Evolutionary conservation across 805 yeast genomes (phyloP), one percentile per base, ranked within the genome.

Genomic region (Candida chauliodis): DNA sequence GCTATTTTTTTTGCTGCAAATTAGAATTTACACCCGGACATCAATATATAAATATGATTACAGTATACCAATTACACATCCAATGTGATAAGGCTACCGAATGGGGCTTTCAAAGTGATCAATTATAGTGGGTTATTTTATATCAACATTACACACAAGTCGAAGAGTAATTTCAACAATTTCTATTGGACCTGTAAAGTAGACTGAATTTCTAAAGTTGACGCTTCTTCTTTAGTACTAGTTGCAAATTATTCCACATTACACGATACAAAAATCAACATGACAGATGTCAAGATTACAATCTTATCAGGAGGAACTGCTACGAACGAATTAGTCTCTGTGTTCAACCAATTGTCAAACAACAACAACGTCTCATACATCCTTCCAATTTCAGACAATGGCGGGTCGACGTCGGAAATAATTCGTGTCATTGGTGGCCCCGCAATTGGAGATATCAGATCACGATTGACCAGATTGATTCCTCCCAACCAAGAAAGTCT

Each of bases 391-490:
- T 79, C 86, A 34, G 98, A 90, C 57, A 90, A 90, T 54, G 98
- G 98, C 13, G 97, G 97, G 0, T 89, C 96, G 2, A 87, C 96
- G 0, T 82, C 95, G 19, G 97, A 90, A 59, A 75, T 90, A 17
- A 70, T 89, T 5, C 63, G 96, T 10, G 86, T 88, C 1, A 69
- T 90, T 13, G 96, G 96, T 2, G 97, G 98, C 0, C 95, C 96
- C 2, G 96, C 97, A 0, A 87, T 90, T 38, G 98, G 98, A 2
- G 98, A 90, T 55, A 71, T 90, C 2, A 65, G 97, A 34, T 86
- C 95, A 0, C 60, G 98, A 40, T 70, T 89, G 20, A 84, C 88
- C 0, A 62, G 90, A 38, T 61, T 90, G 41, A 81, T 87, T 24
- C 83, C 88, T 1, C 74, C 71, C 22, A 63, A 70, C 19, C 66